A percentile compares a stretch with the other conserved stretches of the same genome.
Evolutionary conservation across 345 rosid species (phyloP).

Genomic region (Hibiscus tridactylites): DNA sequence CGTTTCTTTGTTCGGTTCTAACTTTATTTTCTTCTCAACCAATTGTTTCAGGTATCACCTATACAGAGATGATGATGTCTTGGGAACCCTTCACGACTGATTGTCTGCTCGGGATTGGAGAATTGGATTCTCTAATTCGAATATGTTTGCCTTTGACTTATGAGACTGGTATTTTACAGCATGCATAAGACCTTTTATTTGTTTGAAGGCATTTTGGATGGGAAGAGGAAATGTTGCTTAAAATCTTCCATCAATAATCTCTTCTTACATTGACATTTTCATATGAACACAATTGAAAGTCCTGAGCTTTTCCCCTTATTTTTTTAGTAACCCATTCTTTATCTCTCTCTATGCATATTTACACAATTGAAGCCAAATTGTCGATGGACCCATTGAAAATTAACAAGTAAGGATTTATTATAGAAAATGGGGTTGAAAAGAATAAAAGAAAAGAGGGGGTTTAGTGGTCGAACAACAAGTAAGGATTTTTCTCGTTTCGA

Average conservation of each 20-base stretch:
- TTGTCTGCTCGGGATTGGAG: background rate
- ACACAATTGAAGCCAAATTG: too few relatives aligned
- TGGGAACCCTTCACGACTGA: conserved; percentile 55
- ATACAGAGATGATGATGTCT: conserved; percentile 47
- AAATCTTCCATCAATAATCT: background rate
- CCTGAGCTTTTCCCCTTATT: too few relatives aligned
- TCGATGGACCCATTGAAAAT: too few relatives aligned
- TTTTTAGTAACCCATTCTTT: too few relatives aligned
- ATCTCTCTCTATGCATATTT: too few relatives aligned
- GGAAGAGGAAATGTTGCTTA: background rate
- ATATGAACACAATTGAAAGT: background rate
- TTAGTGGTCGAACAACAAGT: too few relatives aligned
- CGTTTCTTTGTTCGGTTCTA: background rate
- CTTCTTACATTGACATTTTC: background rate
- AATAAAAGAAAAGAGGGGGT: too few relatives aligned
- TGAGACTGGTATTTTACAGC: background rate
- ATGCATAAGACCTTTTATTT: background rate
- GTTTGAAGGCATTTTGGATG: background rate
- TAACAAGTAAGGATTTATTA: too few relatives aligned
- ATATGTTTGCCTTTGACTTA: background rate
- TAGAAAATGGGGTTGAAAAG: too few relatives aligned
- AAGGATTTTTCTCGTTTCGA: too few relatives aligned
- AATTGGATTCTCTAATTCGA: background rate
- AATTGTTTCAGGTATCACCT: conserved; percentile 34
- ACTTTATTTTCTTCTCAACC: background rate